Evolutionary conservation across 192 early-diverging fungal species (phyloP), one percentile per base, ranked within the genome.

Genomic region (Glomus cerebriforme): DNA sequence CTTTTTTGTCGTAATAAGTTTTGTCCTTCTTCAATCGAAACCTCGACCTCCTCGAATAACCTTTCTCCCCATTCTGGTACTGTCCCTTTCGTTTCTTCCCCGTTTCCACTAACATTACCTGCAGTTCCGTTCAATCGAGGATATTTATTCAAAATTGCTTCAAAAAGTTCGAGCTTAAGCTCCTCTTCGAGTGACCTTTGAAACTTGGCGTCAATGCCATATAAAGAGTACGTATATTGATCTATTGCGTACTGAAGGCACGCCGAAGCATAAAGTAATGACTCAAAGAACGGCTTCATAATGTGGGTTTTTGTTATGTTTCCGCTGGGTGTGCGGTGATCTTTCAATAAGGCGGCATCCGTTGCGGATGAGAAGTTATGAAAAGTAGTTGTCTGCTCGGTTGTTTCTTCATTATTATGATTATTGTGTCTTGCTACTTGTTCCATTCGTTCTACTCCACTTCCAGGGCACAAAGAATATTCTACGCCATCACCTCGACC

Each of bases 221-320:
- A 90, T n/a, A 89, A 66, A 34, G 76, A 77, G 65, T 88, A 90
- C 0, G 78, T 74, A 19, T 87, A 82, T 60, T 90, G 89, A 79
- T 90, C 89, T 27, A 90, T 82, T 0, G 81, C 82, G 78, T 84
- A 87, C 68, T 90, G 89, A 59, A 89, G 81, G 32, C 83, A 71
- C 10, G 84, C 80, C 0, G 82, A 60, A 7, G 77, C 65, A 10
- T 80, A 73, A 39, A 87, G 59, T 24, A 85, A 70, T 0, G 59
- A 39, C 31, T 78, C 77, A 37, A 78, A 78, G 39, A 78, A 78
- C 8, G 64, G 63, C 35, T 69, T 67, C 66, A 78, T 59, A 0
- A 67, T 37, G 2, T 65, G 77, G 9, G 77, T 78, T 68, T 65
- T 78, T 2, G 60, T 70, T 9, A 37, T 35, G 26, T 12, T 75